phyloP scores from a whole-genome alignment of 805 yeast genomes.

The Metschnikowia vanudenii region DNA sequence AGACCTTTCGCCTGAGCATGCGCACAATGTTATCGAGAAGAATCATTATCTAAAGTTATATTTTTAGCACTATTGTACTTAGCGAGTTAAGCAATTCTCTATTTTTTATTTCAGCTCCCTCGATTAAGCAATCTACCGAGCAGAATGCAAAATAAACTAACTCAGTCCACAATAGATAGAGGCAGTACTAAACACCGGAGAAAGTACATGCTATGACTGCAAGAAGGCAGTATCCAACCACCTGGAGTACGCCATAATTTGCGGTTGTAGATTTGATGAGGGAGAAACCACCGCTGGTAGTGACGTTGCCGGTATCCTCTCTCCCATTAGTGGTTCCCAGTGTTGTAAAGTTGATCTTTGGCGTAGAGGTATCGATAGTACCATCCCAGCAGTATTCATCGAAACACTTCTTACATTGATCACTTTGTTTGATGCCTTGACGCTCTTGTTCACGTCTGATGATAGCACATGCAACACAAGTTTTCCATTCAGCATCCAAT shows the following conservation, averaged over 20 bases:
- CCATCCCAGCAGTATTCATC: constrained; percentile 76
- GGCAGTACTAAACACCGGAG: constrained; percentile 1
- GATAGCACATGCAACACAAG: constrained; percentile 80
- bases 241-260: constrained; percentile 13
- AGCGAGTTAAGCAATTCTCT: too few relatives aligned
- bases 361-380: constrained; percentile 12
- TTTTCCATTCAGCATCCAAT: constrained; percentile 60
- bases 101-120: too few relatives aligned
- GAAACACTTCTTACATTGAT: constrained; percentile 71
- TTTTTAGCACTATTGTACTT: too few relatives aligned
- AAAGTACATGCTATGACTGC: constrained; percentile 20
- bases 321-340: constrained; percentile 35
- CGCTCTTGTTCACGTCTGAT: constrained; percentile 76
- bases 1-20: too few relatives aligned
- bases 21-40: too few relatives aligned
- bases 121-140: too few relatives aligned
- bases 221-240: constrained; percentile 24
- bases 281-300: constrained; percentile 20
- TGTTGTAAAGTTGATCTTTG: constrained; percentile 38
- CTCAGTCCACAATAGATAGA: background rate
- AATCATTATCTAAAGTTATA: too few relatives aligned
- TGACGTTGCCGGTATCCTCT: constrained; percentile 21
- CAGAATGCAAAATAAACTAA: too few relatives aligned
- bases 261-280: constrained; percentile 7
- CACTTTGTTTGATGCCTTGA: constrained; percentile 52